Percentiles rank a stretch among this genome's conserved stretches.
phyloP scores from a whole-genome alignment of 352 stramenopile genomes.

The Globisporangium paddicum region DNA sequence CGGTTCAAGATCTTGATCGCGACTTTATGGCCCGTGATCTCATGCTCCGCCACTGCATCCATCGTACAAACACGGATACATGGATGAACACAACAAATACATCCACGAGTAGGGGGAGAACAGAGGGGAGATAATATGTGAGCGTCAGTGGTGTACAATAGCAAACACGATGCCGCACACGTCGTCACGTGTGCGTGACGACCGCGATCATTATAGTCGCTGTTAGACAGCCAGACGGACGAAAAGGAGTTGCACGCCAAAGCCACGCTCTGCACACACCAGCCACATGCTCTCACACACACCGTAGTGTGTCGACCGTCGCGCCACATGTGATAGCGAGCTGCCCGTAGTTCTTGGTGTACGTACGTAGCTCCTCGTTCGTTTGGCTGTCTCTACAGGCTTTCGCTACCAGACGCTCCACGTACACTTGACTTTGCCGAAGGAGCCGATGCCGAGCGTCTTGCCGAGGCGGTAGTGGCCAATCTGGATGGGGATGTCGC shows the following conservation, averaged over 20 bases:
- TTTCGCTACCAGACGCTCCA: slow-evolving; percentile 8
- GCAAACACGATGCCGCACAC: neutral
- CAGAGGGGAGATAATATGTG: neutral
- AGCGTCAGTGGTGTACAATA: slow-evolving; percentile 5
- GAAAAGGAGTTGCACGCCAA: neutral
- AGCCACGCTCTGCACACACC: neutral
- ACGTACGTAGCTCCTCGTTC: neutral
- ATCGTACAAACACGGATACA: neutral
- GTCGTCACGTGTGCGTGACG: neutral
- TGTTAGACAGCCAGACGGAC: neutral
- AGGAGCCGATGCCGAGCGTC: slow-evolving; percentile 99
- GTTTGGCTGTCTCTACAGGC: neutral
- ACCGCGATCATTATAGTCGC: neutral
- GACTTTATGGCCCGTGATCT: slow-evolving; percentile 98
- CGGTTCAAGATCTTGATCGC: slow-evolving; percentile 99
- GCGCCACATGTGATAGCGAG: neutral
- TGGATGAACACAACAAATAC: neutral
- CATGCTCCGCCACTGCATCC: slow-evolving; percentile 93
- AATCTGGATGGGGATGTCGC: slow-evolving; percentile 92
- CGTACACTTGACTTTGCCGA: slow-evolving; percentile 98
- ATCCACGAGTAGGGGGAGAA: neutral
- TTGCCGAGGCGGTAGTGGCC: slow-evolving; percentile 98
- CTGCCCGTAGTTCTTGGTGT: neutral
- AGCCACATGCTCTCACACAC: neutral
- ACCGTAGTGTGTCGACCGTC: neutral